Base-by-base conservation (phyloP, 2,329 filamentous ascomycete genomes). In the Sporothrix sp. region DNA sequence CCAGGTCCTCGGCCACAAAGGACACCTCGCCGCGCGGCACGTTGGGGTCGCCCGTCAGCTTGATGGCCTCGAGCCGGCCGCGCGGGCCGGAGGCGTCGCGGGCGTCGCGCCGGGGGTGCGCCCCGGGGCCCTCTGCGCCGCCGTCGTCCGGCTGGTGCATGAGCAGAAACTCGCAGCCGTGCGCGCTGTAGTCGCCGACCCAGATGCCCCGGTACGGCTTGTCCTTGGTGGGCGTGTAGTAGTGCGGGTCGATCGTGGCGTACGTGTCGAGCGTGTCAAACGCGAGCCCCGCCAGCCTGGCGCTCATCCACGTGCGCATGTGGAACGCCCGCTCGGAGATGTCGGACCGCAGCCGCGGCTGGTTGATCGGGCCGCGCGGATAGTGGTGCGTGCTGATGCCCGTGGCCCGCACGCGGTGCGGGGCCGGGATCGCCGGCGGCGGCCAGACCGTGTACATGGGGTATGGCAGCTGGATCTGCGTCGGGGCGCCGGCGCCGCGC, bases 171-270 rank as follows among this genome's bases (percentile, higher is more conserved):
- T 97, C 91, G 63, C 85, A 90, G 1, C 90, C 89, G 59, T 97
- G 90, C 0, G 79, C 81, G 23, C 81, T 84, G 61, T 95, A 96
- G 63, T 96, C 90, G 1, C 90, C 90, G 14, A 89, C 84, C 85
- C 87, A 97, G 27, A 98, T 87, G 0, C 91, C 91, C 56, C 88
- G 81, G 71, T 83, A 96, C 0, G 89, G 90, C 62, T 89, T 91
- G 50, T 82, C 74, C 9, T 69, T 64, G 0, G 89, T 95, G 0
- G 91, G 88, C 0, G 81, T 93, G 63, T 95, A 96, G n/a, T 84
- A 66, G 3, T 69, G 69, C 3, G 81, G 78, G 38, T 88, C 81
- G 1, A 97, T 70, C 0, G 89, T 94, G 7, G 79, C 71, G 55
- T 77, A 84, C 0, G 85, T 87, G 59, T 80, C 66, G 36, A 81